These are phyloP conservation scores for Helotiales sp. DNA, from an alignment of 2,329 filamentous ascomycete species.

Conservation along the genomic window DNA sequence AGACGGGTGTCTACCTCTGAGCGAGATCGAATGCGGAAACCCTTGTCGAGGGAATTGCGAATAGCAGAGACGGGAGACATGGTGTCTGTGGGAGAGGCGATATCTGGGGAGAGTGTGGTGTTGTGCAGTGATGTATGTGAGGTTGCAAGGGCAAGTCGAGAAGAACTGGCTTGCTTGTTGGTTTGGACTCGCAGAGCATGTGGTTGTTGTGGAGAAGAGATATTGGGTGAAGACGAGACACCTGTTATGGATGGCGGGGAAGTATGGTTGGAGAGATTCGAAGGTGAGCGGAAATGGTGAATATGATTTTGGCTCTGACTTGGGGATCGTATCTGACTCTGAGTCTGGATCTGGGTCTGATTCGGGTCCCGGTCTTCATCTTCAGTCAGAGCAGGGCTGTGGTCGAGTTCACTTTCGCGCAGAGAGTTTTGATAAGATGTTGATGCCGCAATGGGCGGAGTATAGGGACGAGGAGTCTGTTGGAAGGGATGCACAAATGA, in stretches of 20 bases:
- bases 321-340: not conserved
- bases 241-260: slow-evolving; percentile 31
- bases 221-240: slow-evolving; percentile 26
- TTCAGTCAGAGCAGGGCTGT: slow-evolving; percentile 39
- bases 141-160: slow-evolving; percentile 36
- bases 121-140: slow-evolving; percentile 38
- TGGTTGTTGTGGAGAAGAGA: slow-evolving; percentile 21
- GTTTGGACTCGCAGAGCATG: slow-evolving; percentile 39
- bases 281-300: slow-evolving; percentile 35
- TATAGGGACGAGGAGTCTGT: slow-evolving; percentile 65
- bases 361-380: slow-evolving; percentile 37
- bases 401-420: slow-evolving; percentile 56
- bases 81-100: slow-evolving; percentile 36
- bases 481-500: slow-evolving; percentile 68
- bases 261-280: slow-evolving; percentile 37
- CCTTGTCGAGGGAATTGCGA: slow-evolving; percentile 62
- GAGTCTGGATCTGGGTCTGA: too few species aligned
- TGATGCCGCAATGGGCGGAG: slow-evolving; percentile 53
- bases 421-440: slow-evolving; percentile 60
- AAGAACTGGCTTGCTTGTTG: slow-evolving; percentile 36
- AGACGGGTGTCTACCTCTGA: slow-evolving; percentile 62
- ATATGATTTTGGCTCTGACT: slow-evolving; percentile 16
- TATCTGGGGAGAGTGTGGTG: slow-evolving; percentile 31
- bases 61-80: slow-evolving; percentile 55
- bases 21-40: slow-evolving; percentile 64